These are phyloP conservation scores for Trichoderma sp. DNA, from an alignment of 2,329 filamentous ascomycete genomes.

Conservation along the genomic window DNA sequence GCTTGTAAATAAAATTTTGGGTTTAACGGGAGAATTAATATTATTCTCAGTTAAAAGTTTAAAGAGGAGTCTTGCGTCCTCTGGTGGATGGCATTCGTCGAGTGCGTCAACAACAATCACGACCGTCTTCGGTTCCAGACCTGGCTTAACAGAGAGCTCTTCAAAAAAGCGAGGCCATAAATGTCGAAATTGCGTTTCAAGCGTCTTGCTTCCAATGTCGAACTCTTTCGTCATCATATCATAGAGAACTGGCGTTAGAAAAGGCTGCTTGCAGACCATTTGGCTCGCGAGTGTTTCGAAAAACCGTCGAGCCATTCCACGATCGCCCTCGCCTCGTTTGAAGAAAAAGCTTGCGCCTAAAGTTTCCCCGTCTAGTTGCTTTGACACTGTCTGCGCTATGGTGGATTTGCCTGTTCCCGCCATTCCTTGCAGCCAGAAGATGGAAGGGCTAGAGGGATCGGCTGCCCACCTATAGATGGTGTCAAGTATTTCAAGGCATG, in stretches of 20 bases:
- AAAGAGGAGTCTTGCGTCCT: not conserved
- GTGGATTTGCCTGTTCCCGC: not conserved
- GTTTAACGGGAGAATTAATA: too few species aligned
- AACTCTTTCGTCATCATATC: too few species aligned
- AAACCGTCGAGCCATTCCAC: not conserved
- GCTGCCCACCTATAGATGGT: not conserved
- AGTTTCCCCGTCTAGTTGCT: not conserved
- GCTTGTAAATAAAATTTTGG: not conserved
- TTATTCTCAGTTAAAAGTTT: not conserved
- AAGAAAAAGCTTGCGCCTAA: slow-evolving; percentile 4
- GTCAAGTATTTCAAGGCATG: not conserved
- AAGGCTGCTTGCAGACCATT: not conserved
- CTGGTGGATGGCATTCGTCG: not conserved
- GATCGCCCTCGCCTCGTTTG: not conserved
- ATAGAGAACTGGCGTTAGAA: not conserved
- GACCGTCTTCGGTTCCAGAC: not conserved
- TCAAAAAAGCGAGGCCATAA: not conserved
- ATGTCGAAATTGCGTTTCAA: not conserved
- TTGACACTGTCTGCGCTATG: not conserved
- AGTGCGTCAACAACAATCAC: not conserved
- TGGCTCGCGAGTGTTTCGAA: not conserved
- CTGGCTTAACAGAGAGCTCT: too few species aligned
- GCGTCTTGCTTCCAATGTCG: too few species aligned
- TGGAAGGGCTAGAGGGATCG: not conserved
- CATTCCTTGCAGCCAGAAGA: not conserved